These are phyloP conservation scores for Phanerodontia chrysosporium DNA, from an alignment of 768 basidiomycete genomes.

Conservation along the genomic window DNA sequence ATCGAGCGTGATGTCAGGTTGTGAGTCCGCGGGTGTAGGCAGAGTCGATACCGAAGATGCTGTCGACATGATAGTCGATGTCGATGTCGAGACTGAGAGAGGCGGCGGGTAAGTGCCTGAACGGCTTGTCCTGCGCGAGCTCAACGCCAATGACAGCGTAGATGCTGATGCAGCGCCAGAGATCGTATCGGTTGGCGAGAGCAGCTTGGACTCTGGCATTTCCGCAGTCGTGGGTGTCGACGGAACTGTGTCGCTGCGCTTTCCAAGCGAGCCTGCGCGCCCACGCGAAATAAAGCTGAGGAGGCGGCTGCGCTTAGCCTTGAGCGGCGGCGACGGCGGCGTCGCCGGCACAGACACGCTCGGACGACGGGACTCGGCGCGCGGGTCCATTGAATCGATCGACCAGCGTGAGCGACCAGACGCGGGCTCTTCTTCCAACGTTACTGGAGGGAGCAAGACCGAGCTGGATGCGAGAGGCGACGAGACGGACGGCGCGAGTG, in stretches of 20 bases:
- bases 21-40: conserved; percentile 20
- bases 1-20: conserved; percentile 13
- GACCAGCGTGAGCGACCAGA: conserved; percentile 24
- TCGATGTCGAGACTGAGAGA: not conserved
- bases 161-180: not conserved
- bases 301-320: conserved; percentile 23
- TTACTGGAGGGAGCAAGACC: not conserved
- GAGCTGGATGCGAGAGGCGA: conserved; percentile 2
- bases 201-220: not conserved
- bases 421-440: conserved; percentile 3
- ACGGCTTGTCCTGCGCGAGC: conserved; percentile 74
- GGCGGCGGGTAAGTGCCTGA: conserved; percentile 7
- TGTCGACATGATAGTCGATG: conserved; percentile 17
- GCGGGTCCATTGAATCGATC: conserved; percentile 22
- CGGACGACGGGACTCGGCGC: conserved; percentile 12
- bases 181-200: not conserved
- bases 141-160: conserved; percentile 43
- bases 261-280: conserved; percentile 23
- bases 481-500: not conserved
- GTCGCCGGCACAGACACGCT: conserved; percentile 12
- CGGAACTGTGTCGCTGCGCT: not conserved
- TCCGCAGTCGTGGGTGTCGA: not conserved
- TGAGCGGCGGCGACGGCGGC: conserved; percentile 5
- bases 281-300: conserved; percentile 26
- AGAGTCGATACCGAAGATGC: conserved; percentile 19